Evolutionary conservation across 345 rosid species (phyloP), one percentile per base, ranked within the genome.

Genomic region (Moricandia moricandioides): DNA sequence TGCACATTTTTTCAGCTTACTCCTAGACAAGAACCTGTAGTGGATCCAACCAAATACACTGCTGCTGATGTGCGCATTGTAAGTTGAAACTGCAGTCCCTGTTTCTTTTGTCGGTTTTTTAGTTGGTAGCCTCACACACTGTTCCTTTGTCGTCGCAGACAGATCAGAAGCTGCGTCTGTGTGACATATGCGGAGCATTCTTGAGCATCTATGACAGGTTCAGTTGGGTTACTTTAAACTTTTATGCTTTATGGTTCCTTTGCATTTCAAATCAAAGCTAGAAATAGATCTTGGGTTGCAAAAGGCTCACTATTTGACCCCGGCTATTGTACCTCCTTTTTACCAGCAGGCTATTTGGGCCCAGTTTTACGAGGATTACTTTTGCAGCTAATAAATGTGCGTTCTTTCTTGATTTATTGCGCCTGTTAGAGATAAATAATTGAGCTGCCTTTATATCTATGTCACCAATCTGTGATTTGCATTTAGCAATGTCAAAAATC

Each of bases 291-390:
- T 77, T 85, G 86, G 96, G 88, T 88, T 92, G 93, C 83, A 88
- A 86, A 88, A 89, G 85, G 86, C 84, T 92, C 92, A 86, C 84
- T 85, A 86, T 92, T 95, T 92, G 96, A 90, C 89, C 35, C 88
- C 80, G 79, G 81, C 82, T 87, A 86, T 87, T 86, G 90, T 85
- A 84, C 96, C 96, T 89, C 96, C 97, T 91, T 91, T 87, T 85
- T 86, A 92, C 93, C 97, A 96, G 97, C 98, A 92, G 98, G 98
- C 99, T 96, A 86, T 73, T 92, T 89, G 97, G 95, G 98, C 97
- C 97, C 96, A 88, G 92, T 92, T 89, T 92, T 92, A 86, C 96
- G 92, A 85, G 99, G 99, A 92, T 91, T 78, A 92, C 97, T 96
- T 92, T 90, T 96, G 97, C 92, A 91, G 99, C 98, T 91, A 85